Percentiles rank a stretch among this genome's conserved stretches.
Conservation (phyloP, 2,329 filamentous ascomycete genomes). For the Lanzia echinophila region DNA sequence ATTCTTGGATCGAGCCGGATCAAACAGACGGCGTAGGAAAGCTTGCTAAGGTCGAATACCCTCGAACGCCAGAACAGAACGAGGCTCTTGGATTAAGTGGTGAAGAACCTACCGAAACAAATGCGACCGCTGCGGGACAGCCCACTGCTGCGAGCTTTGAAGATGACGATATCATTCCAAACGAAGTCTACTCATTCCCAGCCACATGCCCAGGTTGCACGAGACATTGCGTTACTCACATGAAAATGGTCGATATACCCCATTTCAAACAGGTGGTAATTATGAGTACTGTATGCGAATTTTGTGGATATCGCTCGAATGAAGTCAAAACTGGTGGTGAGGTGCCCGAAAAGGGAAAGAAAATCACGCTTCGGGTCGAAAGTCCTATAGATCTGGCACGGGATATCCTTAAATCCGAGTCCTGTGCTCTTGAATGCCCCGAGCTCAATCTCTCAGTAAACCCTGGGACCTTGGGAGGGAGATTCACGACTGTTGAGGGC, state of each 20-base stretch:
- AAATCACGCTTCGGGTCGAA: slow-evolving; percentile 70
- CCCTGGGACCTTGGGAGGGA: slow-evolving; percentile 87
- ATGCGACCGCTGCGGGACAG: slow-evolving; percentile 37
- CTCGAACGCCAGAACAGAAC: slow-evolving; percentile 80
- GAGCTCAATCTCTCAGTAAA: slow-evolving; percentile 84
- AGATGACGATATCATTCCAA: slow-evolving; percentile 75
- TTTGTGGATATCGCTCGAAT: slow-evolving; percentile 90
- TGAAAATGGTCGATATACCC: slow-evolving; percentile 98
- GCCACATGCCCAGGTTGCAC: slow-evolving; percentile 87
- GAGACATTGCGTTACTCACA: slow-evolving; percentile 80
- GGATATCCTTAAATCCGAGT: slow-evolving; percentile 95
- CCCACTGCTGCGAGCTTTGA: slow-evolving; percentile 35
- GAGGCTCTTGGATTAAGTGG: slow-evolving; percentile 71
- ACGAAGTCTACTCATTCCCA: slow-evolving; percentile 90
- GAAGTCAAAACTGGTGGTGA: slow-evolving; percentile 97
- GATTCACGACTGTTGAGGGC: slow-evolving; percentile 95
- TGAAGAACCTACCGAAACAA: slow-evolving; percentile 46
- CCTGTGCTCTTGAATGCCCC: slow-evolving; percentile 77
- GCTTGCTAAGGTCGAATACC: slow-evolving; percentile 80
- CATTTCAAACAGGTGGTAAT: slow-evolving; percentile 97
- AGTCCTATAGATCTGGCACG: slow-evolving; percentile 69
- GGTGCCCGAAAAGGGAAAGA: slow-evolving; percentile 77
- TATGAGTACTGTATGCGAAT: slow-evolving; percentile 88
- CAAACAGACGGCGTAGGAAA: slow-evolving; percentile 75
- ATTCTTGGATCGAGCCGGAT: slow-evolving; percentile 92